These are phyloP conservation scores for Daedaleopsis sinensis DNA, from an alignment of 768 basidiomycete species.

Conservation along the genomic window DNA sequence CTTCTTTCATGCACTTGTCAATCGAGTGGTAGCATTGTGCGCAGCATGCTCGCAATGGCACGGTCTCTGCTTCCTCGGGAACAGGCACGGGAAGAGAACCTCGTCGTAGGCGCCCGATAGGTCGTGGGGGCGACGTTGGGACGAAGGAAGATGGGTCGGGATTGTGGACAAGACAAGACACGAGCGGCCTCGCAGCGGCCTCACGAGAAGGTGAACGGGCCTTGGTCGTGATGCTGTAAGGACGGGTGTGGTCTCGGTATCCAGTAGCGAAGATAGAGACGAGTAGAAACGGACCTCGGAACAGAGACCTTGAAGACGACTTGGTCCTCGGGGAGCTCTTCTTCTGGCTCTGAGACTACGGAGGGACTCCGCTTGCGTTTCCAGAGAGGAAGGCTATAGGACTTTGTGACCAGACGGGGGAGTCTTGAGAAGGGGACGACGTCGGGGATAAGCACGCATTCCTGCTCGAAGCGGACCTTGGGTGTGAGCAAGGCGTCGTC, in stretches of 20 bases:
- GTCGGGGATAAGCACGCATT: constrained; percentile 79
- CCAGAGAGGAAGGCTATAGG: constrained; percentile 73
- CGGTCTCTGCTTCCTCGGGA: constrained; percentile 44
- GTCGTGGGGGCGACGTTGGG: constrained; percentile 16
- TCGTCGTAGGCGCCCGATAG: constrained; percentile 17
- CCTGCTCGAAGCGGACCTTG: constrained; percentile 68
- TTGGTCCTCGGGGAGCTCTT: constrained; percentile 41
- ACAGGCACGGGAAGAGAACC: constrained; percentile 17
- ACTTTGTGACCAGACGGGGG: constrained; percentile 60
- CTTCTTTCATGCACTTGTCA: constrained; percentile 57
- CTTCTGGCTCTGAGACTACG: constrained; percentile 23
- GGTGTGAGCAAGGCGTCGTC: constrained; percentile 2
- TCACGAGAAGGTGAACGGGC: constrained; percentile 43
- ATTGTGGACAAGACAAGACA: constrained; percentile 56
- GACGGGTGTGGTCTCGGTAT: constrained; percentile 1
- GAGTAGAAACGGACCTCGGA: constrained; percentile 50
- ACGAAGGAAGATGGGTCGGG: constrained; percentile 19
- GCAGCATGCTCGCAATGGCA: constrained; percentile 77
- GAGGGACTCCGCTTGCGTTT: constrained; percentile 40
- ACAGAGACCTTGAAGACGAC: constrained; percentile 64
- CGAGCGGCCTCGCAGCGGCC: constrained; percentile 33
- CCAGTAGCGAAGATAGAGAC: background rate
- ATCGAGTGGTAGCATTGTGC: constrained; percentile 59
- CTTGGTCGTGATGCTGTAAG: constrained; percentile 23
- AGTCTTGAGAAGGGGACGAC: constrained; percentile 41